A percentile compares a stretch with the other conserved stretches of the same genome.
These are phyloP conservation scores for Boletus subparvulus DNA, from an alignment of 768 basidiomycete genomes.

Conservation along the genomic window DNA sequence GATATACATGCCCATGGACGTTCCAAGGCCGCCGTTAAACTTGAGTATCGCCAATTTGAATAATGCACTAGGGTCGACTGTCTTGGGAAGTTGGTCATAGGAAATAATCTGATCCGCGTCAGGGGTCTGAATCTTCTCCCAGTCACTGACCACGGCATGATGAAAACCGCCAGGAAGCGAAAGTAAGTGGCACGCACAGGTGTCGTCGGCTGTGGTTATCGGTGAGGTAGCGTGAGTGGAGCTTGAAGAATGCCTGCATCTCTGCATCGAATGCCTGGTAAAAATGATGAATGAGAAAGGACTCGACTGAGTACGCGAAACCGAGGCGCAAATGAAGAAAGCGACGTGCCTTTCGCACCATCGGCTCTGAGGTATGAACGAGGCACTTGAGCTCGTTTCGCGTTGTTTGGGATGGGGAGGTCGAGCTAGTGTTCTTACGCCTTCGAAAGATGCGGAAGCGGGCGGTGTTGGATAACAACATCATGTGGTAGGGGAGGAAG, in stretches of 20 bases:
- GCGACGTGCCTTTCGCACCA: constrained; percentile 52
- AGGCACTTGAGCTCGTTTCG: constrained; percentile 68
- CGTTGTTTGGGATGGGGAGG: constrained; percentile 48
- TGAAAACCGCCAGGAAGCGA: constrained; percentile 8
- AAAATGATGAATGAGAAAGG: constrained; percentile 6
- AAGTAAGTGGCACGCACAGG: constrained; percentile 55
- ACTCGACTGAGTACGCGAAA: constrained; percentile 38
- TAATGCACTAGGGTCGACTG: constrained; percentile 62
- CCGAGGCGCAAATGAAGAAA: constrained; percentile 27
- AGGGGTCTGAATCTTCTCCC: constrained; percentile 88
- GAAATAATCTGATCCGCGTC: constrained; percentile 83
- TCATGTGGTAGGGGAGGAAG: constrained; percentile 16
- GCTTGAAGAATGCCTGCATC: constrained; percentile 95
- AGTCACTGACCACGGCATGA: constrained; percentile 53
- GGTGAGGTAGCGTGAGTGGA: constrained; percentile 91
- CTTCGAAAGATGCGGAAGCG: constrained; percentile 37
- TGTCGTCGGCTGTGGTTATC: constrained; percentile 85
- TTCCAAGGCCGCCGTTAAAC: constrained; percentile 91
- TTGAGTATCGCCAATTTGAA: constrained; percentile 95
- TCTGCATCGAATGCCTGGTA: constrained; percentile 74
- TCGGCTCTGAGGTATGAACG: constrained; percentile 56
- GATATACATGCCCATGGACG: constrained; percentile 71
- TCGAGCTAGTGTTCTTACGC: constrained; percentile 44
- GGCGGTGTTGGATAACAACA: constrained; percentile 35
- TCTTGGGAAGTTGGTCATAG: constrained; percentile 67